Evolutionary conservation across 345 rosid species (phyloP).

Genomic region (Gossypium longicalyx): DNA sequence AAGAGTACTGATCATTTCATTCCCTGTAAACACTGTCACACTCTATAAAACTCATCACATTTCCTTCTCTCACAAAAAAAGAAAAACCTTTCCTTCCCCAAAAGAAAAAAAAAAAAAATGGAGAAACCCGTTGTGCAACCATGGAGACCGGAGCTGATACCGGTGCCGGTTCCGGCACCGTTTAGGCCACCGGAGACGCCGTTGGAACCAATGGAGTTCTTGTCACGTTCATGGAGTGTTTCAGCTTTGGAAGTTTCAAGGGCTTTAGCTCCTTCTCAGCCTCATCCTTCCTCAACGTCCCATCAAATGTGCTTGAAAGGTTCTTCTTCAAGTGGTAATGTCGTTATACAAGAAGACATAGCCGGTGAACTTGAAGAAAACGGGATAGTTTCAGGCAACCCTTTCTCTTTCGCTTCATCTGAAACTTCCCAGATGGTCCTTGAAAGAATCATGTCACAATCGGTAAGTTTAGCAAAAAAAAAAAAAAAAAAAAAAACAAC

Average conservation of each 20-base stretch:
- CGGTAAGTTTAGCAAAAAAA: conserved; percentile 51
- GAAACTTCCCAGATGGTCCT: conserved; percentile 98
- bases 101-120: conserved; percentile 30
- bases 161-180: conserved; percentile 27
- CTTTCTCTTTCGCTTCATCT: conserved; percentile 85
- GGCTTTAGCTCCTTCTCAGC: conserved; percentile 62
- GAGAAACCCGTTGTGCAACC: conserved; percentile 47
- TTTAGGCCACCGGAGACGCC: conserved; percentile 91
- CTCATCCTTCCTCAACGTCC: conserved; percentile 1
- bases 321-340: conserved; percentile 23
- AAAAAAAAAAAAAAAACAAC: too few species aligned
- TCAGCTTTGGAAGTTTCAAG: conserved; percentile 83
- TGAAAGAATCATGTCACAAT: conserved; percentile 97
- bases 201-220: conserved; percentile 89
- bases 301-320: conserved; percentile 46
- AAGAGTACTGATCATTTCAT: not conserved
- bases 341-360: conserved; percentile 58
- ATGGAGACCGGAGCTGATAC: conserved; percentile 51
- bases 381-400: conserved; percentile 71
- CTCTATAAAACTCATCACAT: not conserved
- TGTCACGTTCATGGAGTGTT: conserved; percentile 92
- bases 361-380: conserved; percentile 59
- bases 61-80: not conserved
- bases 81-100: too few species aligned
- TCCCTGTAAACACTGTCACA: not conserved